phyloP scores from a whole-genome alignment of 441 rosid species.

The Hura crepitans region DNA sequence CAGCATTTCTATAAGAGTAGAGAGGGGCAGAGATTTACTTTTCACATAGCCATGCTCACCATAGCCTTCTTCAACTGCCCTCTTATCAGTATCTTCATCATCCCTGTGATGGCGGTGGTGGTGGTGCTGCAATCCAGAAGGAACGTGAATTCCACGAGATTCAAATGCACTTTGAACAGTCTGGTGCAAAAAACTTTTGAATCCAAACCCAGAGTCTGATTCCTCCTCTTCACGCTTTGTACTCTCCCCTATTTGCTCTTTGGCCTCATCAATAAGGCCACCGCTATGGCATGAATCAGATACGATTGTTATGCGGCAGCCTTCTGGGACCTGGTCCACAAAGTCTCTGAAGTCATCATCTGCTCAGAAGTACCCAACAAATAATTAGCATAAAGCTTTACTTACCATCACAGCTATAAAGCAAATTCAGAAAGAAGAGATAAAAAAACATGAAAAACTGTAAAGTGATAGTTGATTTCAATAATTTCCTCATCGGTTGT shows the following conservation, averaged over 20 bases:
- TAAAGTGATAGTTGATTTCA: not conserved
- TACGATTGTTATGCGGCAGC: conserved; percentile 64
- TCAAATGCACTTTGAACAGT: conserved; percentile 49
- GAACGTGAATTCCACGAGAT: conserved; percentile 55
- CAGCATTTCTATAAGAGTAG: conserved; percentile 72
- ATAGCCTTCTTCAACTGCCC: conserved; percentile 35
- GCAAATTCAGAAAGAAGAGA: not conserved
- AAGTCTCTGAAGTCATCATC: conserved; percentile 91
- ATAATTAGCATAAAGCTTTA: conserved; percentile 5
- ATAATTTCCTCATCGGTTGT: not conserved
- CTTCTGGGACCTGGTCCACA: conserved; percentile 64
- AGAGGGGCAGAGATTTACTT: conserved; percentile 67
- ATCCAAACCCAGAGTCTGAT: conserved; percentile 45
- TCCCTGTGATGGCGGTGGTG: conserved; percentile 31
- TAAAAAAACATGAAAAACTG: not conserved
- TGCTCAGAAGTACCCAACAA: conserved; percentile 26
- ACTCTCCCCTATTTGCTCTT: conserved; percentile 95
- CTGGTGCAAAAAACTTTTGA: conserved; percentile 51
- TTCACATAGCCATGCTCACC: conserved; percentile 55
- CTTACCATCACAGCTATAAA: not conserved
- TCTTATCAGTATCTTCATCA: conserved; percentile 37
- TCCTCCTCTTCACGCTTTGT: conserved; percentile 38
- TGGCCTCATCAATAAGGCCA: conserved; percentile 78
- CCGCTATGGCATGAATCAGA: conserved; percentile 95
- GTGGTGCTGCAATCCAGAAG: conserved; percentile 43